phyloP scores from a whole-genome alignment of 2,329 filamentous ascomycete species.

The Coniella vitis region DNA sequence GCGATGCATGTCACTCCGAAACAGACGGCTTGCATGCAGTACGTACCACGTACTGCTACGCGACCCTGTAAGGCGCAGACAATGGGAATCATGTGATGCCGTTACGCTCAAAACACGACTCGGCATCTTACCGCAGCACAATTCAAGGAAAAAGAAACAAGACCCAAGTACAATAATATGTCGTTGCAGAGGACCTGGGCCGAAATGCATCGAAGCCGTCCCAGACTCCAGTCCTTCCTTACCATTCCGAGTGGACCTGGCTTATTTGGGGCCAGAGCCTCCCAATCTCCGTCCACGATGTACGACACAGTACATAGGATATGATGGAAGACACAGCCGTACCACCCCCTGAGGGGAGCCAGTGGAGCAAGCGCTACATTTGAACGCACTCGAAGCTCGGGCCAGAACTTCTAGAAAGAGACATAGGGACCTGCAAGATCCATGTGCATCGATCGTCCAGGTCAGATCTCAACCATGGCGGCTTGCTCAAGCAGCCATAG shows the following conservation, averaged over 20 bases:
- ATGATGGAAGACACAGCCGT: neutral
- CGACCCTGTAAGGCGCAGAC: too few relatives aligned
- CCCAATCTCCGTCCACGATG: conserved; percentile 6
- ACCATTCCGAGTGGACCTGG: neutral
- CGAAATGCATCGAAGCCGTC: too few relatives aligned
- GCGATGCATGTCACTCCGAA: neutral
- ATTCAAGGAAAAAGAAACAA: neutral
- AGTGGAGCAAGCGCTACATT: neutral
- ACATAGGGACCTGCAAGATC: neutral
- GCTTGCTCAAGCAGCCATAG: too few relatives aligned
- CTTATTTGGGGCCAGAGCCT: neutral
- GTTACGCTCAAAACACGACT: too few relatives aligned
- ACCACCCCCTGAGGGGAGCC: neutral
- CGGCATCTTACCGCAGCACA: too few relatives aligned
- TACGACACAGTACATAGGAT: too few relatives aligned
- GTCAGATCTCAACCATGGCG: neutral
- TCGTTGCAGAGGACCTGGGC: too few relatives aligned
- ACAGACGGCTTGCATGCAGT: neutral
- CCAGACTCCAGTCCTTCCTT: neutral
- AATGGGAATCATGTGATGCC: too few relatives aligned
- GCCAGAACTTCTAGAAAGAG: conserved; percentile 3
- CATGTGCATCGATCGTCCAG: neutral
- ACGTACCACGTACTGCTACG: too few relatives aligned
- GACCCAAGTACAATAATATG: neutral
- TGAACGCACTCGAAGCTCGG: neutral